Evolutionary conservation across 768 basidiomycete genomes (phyloP), one percentile per base, ranked within the genome.

Genomic region (Kwoniella dendrophila): DNA sequence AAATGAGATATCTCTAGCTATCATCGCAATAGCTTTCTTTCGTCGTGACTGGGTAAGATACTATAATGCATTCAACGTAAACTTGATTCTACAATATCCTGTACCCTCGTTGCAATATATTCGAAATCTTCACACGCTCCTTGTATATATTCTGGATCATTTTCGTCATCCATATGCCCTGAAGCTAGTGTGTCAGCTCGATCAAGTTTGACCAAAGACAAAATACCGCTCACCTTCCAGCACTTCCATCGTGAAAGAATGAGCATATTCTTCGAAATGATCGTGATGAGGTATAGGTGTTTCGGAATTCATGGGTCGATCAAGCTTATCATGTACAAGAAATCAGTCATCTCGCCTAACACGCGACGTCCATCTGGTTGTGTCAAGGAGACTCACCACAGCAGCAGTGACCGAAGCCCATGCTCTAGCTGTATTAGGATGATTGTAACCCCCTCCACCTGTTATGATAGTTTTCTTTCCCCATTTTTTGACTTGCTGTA

Each of bases 381-480:
- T 54, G 33, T 56, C 51, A 38, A 47, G 1, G 40, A 22, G 10
- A 81, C 88, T 64, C 68, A 92, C 90, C 29, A 85, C 85, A 3
- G 90, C 79, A 0, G 88, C 87, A 0, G 92, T 95, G 18, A 93
- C 79, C 70, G 86, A 86, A 0, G 90, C 82, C 91, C 92, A 96
- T 0, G 90, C 90, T 12, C 92, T 84, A 0, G 93, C 92, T 1
- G 87, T 87, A 68, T 94, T 94, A 1, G 90, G 81, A 3, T 86
- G 85, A 68, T 89, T 82, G 74, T 98, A 96, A 0, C 94, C 94
- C 18, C 92, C 91, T 84, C 78, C 62, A 45, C 78, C 76, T 3
- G 74, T 59, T 5, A 74, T 67, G 22, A 75, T 58, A 2, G 77
- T 38, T 27, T 69, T 74, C 11, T 53, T 44, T 12, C 54, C 49